phyloP scores from a whole-genome alignment of 2,329 filamentous ascomycete genomes.

The Phyllosticta paracitricarpa region DNA sequence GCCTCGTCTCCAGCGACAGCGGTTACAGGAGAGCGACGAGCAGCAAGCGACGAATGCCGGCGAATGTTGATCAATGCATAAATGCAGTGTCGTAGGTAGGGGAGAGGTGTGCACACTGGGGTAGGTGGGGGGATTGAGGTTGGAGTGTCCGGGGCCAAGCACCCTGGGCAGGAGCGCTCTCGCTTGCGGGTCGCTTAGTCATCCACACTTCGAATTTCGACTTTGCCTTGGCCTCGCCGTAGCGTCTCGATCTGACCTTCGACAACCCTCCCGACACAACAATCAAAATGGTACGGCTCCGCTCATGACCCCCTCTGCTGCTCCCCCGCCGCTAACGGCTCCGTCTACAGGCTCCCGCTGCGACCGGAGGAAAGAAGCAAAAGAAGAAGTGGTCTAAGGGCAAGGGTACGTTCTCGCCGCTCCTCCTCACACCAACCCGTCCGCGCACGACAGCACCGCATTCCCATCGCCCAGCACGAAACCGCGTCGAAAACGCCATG shows the following conservation, averaged over 20 bases:
- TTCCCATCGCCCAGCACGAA: background rate
- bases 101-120: too few relatives aligned
- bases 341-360: conserved; percentile 38
- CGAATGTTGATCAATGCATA: too few relatives aligned
- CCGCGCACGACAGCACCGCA: background rate
- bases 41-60: background rate
- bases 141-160: too few relatives aligned
- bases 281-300: conserved; percentile 32
- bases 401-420: conserved; percentile 39
- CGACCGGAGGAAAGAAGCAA: conserved; percentile 65
- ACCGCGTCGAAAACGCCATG: background rate
- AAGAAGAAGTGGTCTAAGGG: conserved; percentile 73
- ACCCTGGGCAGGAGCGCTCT: background rate
- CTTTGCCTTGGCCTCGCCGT: conserved; percentile 1
- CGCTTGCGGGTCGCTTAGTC: background rate
- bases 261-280: conserved; percentile 20
- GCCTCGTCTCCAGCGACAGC: background rate
- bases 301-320: background rate
- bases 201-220: conserved; percentile 9
- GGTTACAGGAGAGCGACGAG: background rate
- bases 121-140: too few relatives aligned
- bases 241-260: conserved; percentile 5
- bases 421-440: conserved; percentile 9
- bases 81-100: too few relatives aligned
- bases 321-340: background rate